Evolutionary conservation across 1,284 basidiomycete species (phyloP).

Genomic region (Athelia sp.): DNA sequence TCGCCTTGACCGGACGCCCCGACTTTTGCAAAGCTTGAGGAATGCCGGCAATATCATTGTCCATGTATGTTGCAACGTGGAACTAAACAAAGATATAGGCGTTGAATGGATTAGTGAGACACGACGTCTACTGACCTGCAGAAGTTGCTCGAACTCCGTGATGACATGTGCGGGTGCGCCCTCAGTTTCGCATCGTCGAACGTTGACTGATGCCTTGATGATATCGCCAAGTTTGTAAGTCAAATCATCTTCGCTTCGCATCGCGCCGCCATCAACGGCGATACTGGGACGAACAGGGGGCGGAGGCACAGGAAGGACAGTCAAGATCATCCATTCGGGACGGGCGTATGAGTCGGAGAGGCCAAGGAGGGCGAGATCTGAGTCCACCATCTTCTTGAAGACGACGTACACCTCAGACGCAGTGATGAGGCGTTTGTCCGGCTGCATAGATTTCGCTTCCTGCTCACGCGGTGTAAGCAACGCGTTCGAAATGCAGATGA

Average conservation of each 20-base stretch:
- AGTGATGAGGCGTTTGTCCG: conserved; percentile 86
- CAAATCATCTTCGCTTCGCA: conserved; percentile 97
- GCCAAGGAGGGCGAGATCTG: conserved; percentile 89
- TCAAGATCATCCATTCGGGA: conserved; percentile 99
- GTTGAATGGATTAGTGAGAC: conserved; percentile 1
- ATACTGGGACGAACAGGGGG: conserved; percentile 98
- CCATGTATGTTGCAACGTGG: conserved; percentile 99
- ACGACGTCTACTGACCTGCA: conserved; percentile 57
- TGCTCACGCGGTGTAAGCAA: conserved; percentile 23
- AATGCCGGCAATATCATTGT: conserved; percentile 98
- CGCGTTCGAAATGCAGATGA: conserved; percentile 13
- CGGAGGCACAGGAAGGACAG: conserved; percentile 95
- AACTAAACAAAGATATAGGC: conserved; percentile 47
- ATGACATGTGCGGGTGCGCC: conserved; percentile 96
- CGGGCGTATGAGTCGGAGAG: conserved; percentile 94
- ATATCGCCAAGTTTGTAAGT: conserved; percentile 98
- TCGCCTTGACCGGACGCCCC: conserved; percentile 96
- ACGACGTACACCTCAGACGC: conserved; percentile 90
- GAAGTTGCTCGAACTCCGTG: conserved; percentile 92
- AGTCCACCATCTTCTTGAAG: conserved; percentile 89
- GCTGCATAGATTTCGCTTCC: conserved; percentile 82
- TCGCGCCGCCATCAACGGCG: conserved; percentile 91
- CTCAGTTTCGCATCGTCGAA: conserved; percentile 92
- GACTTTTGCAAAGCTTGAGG: conserved; percentile 98
- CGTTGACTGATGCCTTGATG: conserved; percentile 92